Conservation (phyloP, 768 basidiomycete genomes). For the Leucocoprinus sp. region DNA sequence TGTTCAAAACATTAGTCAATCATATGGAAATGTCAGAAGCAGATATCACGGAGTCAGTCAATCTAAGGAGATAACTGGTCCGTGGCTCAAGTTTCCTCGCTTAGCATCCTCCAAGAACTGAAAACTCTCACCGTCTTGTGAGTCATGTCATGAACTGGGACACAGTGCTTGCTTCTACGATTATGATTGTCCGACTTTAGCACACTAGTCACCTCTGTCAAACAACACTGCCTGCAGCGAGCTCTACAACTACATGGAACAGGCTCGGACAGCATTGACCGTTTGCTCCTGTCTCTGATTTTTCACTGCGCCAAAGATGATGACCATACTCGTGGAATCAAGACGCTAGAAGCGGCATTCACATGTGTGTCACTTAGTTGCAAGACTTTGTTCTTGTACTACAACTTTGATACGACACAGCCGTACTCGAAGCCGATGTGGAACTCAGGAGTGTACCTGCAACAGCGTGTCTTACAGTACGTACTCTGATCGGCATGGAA, state of each 20-base stretch:
- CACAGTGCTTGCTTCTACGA: slow-evolving; percentile 41
- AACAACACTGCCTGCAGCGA: slow-evolving; percentile 52
- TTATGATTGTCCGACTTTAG: slow-evolving; percentile 26
- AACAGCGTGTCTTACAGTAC: slow-evolving; percentile 68
- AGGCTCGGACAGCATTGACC: slow-evolving; percentile 49
- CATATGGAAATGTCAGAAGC: slow-evolving; percentile 66
- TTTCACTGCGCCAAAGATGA: slow-evolving; percentile 75
- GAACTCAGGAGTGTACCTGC: slow-evolving; percentile 55
- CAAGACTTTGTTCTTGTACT: slow-evolving; percentile 10
- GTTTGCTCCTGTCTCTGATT: slow-evolving; percentile 64
- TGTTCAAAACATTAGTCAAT: slow-evolving; percentile 71
- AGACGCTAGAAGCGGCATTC: slow-evolving; percentile 49
- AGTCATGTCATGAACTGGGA: slow-evolving; percentile 24
- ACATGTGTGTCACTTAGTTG: slow-evolving; percentile 39
- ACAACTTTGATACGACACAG: slow-evolving; percentile 31
- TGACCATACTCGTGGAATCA: slow-evolving; percentile 57
- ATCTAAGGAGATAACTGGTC: slow-evolving; percentile 15
- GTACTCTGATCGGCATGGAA: slow-evolving; percentile 19
- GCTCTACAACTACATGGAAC: slow-evolving; percentile 38
- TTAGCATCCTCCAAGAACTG: slow-evolving; percentile 69
- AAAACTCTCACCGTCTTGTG: slow-evolving; percentile 45
- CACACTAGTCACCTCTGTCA: slow-evolving; percentile 55
- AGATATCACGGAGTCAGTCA: slow-evolving; percentile 64
- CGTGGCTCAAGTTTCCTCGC: slow-evolving; percentile 16
- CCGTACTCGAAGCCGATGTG: slow-evolving; percentile 46